Evolutionary conservation across 768 basidiomycete species (phyloP).

Genomic region (Hebeloma cylindrosporum): DNA sequence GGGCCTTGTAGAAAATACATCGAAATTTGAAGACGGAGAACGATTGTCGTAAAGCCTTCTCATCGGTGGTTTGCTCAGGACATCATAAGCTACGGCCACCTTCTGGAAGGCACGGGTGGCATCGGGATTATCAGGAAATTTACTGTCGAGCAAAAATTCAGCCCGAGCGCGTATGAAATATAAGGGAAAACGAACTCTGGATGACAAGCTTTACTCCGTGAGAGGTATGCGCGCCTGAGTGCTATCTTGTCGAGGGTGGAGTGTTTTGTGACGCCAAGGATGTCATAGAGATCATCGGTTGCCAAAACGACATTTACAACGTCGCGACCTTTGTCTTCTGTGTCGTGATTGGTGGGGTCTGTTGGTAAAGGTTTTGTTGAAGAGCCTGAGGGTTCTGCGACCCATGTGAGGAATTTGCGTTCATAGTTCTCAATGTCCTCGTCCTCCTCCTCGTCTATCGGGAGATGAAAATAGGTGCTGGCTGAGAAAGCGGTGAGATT

Average conservation of each 20-base stretch:
- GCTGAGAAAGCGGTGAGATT: constrained; percentile 34
- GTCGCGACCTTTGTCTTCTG: constrained; percentile 16
- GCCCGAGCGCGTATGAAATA: constrained; percentile 1
- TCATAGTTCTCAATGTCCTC: constrained; percentile 45
- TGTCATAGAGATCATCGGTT: constrained; percentile 67
- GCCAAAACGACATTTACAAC: constrained; percentile 56
- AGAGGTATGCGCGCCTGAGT: constrained; percentile 74
- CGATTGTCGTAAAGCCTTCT: constrained; percentile 68
- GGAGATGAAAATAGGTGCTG: constrained; percentile 62
- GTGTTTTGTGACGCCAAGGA: constrained; percentile 62
- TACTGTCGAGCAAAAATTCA: constrained; percentile 44
- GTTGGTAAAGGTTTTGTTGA: constrained; percentile 12
- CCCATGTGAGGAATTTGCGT: constrained; percentile 51
- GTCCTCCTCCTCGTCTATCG: constrained; percentile 58
- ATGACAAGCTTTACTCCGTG: constrained; percentile 74
- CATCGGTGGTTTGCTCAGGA: constrained; percentile 71
- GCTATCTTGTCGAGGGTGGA: constrained; percentile 55
- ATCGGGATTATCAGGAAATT: constrained; percentile 73
- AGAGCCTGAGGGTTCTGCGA: constrained; percentile 36
- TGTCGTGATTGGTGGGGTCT: constrained; percentile 7
- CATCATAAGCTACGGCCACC: constrained; percentile 80
- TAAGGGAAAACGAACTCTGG: constrained; percentile 65
- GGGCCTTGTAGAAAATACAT: constrained; percentile 55
- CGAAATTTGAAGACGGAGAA: constrained; percentile 44
- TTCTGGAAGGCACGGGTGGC: constrained; percentile 87